phyloP scores from a whole-genome alignment of 2,329 filamentous ascomycete genomes.

The Penicillium sp. region DNA sequence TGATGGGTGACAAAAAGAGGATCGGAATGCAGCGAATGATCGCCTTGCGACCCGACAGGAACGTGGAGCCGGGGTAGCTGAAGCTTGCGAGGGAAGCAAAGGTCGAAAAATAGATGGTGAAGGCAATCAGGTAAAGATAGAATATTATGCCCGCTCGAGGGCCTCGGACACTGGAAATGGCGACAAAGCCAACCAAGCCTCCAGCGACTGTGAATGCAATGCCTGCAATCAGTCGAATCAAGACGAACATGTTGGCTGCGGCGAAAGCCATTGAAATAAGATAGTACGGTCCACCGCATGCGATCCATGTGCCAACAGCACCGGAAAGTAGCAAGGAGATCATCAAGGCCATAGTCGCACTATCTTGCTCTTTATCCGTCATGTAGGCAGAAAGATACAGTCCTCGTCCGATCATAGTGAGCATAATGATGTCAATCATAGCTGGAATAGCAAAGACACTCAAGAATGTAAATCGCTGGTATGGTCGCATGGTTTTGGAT shows the following conservation, averaged over 20 bases:
- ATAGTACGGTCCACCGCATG: conserved; percentile 64
- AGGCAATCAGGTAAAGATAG: conserved; percentile 59
- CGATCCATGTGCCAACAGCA: conserved; percentile 64
- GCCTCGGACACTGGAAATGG: conserved; percentile 50
- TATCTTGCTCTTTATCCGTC: conserved; percentile 50
- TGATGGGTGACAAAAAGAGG: conserved; percentile 58
- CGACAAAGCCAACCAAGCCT: conserved; percentile 55
- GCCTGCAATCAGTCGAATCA: conserved; percentile 55
- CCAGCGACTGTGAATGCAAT: conserved; percentile 54
- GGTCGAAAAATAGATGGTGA: conserved; percentile 61
- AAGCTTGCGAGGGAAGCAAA: conserved; percentile 57
- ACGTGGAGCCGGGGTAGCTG: conserved; percentile 57
- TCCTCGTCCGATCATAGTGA: conserved; percentile 61
- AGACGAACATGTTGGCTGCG: conserved; percentile 57
- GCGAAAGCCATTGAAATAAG: conserved; percentile 59
- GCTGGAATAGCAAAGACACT: conserved; percentile 65
- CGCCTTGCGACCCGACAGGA: conserved; percentile 59
- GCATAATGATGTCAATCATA: conserved; percentile 60
- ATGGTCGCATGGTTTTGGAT: conserved; percentile 46
- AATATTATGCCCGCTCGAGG: conserved; percentile 57
- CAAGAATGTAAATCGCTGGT: conserved; percentile 58
- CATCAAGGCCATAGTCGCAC: conserved; percentile 60
- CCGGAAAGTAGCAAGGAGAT: conserved; percentile 61
- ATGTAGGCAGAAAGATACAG: conserved; percentile 63
- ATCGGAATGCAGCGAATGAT: conserved; percentile 59